These are phyloP conservation scores for Linnemannia hyalina DNA, from an alignment of 192 early-diverging fungal species.

Conservation along the genomic window DNA sequence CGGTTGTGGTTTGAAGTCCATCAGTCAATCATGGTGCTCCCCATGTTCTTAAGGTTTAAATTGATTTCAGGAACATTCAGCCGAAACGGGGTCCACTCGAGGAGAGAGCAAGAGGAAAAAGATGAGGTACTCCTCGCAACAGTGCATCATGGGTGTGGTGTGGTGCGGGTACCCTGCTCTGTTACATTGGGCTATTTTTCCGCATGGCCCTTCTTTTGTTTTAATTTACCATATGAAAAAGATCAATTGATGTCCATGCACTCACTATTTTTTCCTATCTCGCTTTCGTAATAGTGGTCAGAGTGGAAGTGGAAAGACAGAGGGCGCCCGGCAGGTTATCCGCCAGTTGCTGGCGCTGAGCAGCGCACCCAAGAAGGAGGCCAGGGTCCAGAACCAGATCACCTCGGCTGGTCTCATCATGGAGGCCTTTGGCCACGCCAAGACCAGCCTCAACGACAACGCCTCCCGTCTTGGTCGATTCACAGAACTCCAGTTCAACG, in stretches of 20 bases:
- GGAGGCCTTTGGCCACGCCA: slow-evolving; percentile 91
- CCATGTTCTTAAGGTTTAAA: neutral
- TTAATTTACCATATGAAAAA: neutral
- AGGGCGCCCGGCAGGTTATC: slow-evolving; percentile 74
- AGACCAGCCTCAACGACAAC: slow-evolving; percentile 79
- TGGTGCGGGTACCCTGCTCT: neutral
- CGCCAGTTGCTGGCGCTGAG: slow-evolving; percentile 79
- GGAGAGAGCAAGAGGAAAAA: too few species aligned
- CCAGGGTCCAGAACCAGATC: slow-evolving; percentile 77
- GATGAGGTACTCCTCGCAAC: neutral
- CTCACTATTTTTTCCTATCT: neutral
- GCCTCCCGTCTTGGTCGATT: slow-evolving; percentile 90
- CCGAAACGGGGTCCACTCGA: neutral
- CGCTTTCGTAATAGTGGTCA: slow-evolving; percentile 74
- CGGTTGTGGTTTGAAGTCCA: neutral
- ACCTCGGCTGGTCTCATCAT: slow-evolving; percentile 79
- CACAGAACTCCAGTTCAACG: slow-evolving; percentile 93
- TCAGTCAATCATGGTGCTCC: neutral
- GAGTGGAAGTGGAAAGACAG: slow-evolving; percentile 89
- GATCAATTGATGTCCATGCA: neutral
- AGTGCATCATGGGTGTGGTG: neutral
- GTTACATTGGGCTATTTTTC: neutral
- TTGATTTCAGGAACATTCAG: slow-evolving; percentile 2
- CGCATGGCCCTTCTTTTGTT: neutral
- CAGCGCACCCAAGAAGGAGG: slow-evolving; percentile 76